These are phyloP conservation scores for Fonsecaea pedrosoi DNA, from an alignment of 2,329 filamentous ascomycete species.

Conservation along the genomic window DNA sequence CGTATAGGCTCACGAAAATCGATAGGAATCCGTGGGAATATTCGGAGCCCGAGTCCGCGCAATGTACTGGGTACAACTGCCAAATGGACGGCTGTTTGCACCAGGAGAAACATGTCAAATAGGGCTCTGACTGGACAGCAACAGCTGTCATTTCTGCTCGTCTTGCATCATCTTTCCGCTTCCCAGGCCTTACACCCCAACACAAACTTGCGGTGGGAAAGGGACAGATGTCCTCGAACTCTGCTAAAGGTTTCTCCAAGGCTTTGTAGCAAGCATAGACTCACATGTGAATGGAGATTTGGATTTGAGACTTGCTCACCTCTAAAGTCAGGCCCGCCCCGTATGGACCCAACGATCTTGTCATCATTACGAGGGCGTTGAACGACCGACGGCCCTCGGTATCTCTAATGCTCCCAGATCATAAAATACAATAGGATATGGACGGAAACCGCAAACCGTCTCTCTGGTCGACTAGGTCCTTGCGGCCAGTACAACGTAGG, in stretches of 20 bases:
- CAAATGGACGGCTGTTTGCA: neutral
- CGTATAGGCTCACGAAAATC: neutral
- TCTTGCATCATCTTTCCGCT: neutral
- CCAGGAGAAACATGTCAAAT: neutral
- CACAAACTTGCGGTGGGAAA: neutral
- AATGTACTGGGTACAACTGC: neutral
- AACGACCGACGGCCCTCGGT: conserved; percentile 6
- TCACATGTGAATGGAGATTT: neutral
- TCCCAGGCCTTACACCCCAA: neutral
- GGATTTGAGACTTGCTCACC: conserved; percentile 2
- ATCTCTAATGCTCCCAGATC: neutral
- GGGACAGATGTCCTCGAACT: neutral
- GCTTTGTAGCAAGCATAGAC: neutral
- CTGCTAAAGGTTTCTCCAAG: neutral
- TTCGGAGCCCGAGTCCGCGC: neutral
- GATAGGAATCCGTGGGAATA: neutral
- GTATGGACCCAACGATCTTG: neutral
- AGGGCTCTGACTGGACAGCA: neutral
- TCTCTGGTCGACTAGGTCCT: neutral
- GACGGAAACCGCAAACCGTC: neutral
- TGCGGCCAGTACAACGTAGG: neutral
- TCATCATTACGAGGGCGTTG: conserved; percentile 22
- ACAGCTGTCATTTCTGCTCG: neutral
- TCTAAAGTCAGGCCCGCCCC: conserved; percentile 1
- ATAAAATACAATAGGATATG: neutral